Conservation (phyloP, 345 rosid genomes). For the Schrenkiella parvula region DNA sequence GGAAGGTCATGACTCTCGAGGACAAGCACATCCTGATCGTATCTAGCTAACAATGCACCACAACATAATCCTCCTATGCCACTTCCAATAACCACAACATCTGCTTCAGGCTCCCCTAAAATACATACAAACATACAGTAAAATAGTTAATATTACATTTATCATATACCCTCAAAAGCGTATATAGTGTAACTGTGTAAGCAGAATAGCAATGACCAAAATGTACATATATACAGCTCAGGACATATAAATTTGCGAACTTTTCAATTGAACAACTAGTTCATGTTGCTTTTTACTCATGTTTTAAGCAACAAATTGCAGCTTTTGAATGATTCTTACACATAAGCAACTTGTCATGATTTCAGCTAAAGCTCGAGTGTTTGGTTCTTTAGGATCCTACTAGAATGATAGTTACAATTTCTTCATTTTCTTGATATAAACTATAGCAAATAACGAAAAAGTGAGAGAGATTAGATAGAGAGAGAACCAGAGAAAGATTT, state of each 20-base stretch:
- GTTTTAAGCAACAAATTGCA: not conserved
- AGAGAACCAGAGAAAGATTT: constrained; percentile 41
- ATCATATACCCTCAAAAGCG: not conserved
- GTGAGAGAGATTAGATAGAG: constrained; percentile 17
- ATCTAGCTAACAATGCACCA: constrained; percentile 83
- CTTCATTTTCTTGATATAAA: not conserved
- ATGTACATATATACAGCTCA: not conserved
- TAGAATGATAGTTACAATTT: too few species aligned
- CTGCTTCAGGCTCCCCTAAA: constrained; percentile 78
- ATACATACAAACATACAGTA: not conserved
- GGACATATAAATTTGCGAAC: not conserved
- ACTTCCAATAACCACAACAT: constrained; percentile 85
- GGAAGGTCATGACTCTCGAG: constrained; percentile 89
- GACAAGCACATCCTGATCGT: constrained; percentile 70
- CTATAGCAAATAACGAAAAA: not conserved
- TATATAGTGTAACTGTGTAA: too few species aligned
- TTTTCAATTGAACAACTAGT: not conserved
- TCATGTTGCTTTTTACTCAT: not conserved
- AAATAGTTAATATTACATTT: not conserved
- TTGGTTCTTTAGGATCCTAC: not conserved
- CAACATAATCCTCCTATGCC: constrained; percentile 89
- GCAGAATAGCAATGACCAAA: not conserved
- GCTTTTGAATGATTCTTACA: not conserved
- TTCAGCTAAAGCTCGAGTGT: not conserved
- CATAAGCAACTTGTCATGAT: not conserved